These are phyloP conservation scores for Cyathus striatus DNA, from an alignment of 768 basidiomycete genomes.

Conservation along the genomic window DNA sequence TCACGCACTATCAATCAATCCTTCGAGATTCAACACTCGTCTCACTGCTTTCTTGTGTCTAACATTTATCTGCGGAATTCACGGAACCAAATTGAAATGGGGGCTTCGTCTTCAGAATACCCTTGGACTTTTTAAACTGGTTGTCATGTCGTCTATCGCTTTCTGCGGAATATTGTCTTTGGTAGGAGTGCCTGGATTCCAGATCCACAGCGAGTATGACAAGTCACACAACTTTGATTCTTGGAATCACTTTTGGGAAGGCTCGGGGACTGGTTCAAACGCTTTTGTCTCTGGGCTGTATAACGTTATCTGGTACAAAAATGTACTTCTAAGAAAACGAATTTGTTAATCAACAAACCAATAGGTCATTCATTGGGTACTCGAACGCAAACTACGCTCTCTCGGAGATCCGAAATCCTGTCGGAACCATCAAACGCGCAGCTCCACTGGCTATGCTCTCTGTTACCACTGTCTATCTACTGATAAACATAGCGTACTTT, in stretches of 20 bases:
- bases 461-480: conserved; percentile 56
- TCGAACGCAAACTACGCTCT: conserved; percentile 72
- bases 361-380: conserved; percentile 72
- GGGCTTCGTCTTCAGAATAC: conserved; percentile 62
- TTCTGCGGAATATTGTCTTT: conserved; percentile 51
- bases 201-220: conserved; percentile 44
- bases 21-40: conserved; percentile 43
- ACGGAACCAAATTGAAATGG: conserved; percentile 46
- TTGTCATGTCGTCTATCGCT: conserved; percentile 46
- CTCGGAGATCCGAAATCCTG: conserved; percentile 65
- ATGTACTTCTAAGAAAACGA: background rate
- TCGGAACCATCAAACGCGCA: conserved; percentile 66
- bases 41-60: conserved; percentile 50
- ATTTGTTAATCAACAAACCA: too few species aligned
- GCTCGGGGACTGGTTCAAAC: conserved; percentile 48
- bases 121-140: conserved; percentile 59
- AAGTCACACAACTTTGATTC: conserved; percentile 50
- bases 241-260: conserved; percentile 65
- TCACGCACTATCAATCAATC: conserved; percentile 43
- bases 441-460: conserved; percentile 60
- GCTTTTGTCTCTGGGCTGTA: conserved; percentile 62
- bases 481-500: conserved; percentile 71
- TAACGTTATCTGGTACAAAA: conserved; percentile 59
- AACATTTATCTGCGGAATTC: conserved; percentile 51
- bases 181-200: conserved; percentile 41